Conservation (phyloP, 2,329 filamentous ascomycete species). For the Diplodia corticola region DNA sequence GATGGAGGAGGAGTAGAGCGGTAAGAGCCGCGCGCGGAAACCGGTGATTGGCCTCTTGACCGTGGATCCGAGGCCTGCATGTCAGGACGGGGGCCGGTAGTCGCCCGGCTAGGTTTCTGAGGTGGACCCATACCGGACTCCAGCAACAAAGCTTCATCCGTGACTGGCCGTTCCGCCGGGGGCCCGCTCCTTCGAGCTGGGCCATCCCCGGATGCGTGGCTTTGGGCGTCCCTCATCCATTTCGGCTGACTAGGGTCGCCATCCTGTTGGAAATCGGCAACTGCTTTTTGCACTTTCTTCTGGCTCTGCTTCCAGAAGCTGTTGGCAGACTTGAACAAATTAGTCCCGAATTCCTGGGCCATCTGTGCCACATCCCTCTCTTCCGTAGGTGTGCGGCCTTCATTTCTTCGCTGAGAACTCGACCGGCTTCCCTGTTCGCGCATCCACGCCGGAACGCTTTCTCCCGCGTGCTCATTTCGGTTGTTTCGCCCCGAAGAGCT, state of each 20-base stretch:
- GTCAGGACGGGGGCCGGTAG: conserved; percentile 27
- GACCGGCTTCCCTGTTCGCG: conserved; percentile 56
- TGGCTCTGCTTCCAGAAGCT: conserved; percentile 93
- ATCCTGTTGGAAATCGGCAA: conserved; percentile 78
- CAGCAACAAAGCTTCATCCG: conserved; percentile 70
- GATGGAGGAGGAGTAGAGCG: conserved; percentile 5
- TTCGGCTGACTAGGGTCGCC: conserved; percentile 79
- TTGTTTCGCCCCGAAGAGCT: conserved; percentile 32
- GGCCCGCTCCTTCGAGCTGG: conserved; percentile 20
- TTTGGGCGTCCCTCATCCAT: conserved; percentile 83
- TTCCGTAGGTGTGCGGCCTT: conserved; percentile 57
- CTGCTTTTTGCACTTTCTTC: conserved; percentile 89
- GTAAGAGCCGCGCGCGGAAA: background rate
- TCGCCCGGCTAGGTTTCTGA: conserved; percentile 38
- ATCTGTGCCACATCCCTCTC: conserved; percentile 78
- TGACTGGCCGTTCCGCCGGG: conserved; percentile 32
- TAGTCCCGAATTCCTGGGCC: conserved; percentile 79
- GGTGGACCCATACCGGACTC: conserved; percentile 66
- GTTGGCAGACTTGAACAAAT: conserved; percentile 88
- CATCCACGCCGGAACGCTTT: conserved; percentile 61
- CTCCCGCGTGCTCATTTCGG: conserved; percentile 22
- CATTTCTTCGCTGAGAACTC: conserved; percentile 49
- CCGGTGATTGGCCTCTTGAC: conserved; percentile 21
- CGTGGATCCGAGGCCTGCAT: background rate
- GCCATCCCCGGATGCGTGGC: conserved; percentile 28